Evolutionary conservation across 805 yeast species (phyloP), one percentile per base, ranked within the genome.

Genomic region (Ogataea siamensis): DNA sequence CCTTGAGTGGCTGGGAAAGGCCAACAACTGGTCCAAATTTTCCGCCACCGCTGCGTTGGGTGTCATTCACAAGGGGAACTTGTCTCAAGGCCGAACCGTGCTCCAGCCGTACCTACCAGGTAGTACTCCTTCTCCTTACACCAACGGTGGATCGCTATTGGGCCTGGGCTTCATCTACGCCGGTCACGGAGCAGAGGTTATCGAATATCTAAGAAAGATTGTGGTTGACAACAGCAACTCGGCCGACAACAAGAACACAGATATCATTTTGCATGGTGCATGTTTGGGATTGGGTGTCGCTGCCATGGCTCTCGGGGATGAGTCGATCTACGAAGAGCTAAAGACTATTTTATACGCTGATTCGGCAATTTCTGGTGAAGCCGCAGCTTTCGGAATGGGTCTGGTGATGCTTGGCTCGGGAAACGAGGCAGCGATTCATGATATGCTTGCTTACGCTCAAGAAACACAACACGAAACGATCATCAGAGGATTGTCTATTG

Each of bases 1-100:
- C 58, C 70, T 88, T 55, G 96, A 91, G 54, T 93, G 98, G 97
- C 71, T 93, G 50, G 94, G 95, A 29, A 87, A 88, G 64, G 97
- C 99, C n/a, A 82, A 91, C 32, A 88, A 91, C 63, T 93, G 99
- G 99, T 88, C 97, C 5, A 93, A 91, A 59, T 93, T 93, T 62
- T 80, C 96, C 0, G 97, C 98, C 2, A 91, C 98, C 10, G 98
- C 98, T 7, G 97, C 98, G 10, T 69, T 93, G 45, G 99, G 99
- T 58, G 98, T 91, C 20, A 89, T 93, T 50, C 98, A 93, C 61
- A 85, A 83, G 57, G 98, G 99, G 37, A 91, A 91, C 62, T 71
- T 93, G 41, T 76, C 95, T 0, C 95, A 88, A 58, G 99, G 98
- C 37, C 80, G 80, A 58, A 76, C 81, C 47, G 78, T 91, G 34